phyloP scores from a whole-genome alignment of 257 asterid genomes.

The Mentha longifolia region DNA sequence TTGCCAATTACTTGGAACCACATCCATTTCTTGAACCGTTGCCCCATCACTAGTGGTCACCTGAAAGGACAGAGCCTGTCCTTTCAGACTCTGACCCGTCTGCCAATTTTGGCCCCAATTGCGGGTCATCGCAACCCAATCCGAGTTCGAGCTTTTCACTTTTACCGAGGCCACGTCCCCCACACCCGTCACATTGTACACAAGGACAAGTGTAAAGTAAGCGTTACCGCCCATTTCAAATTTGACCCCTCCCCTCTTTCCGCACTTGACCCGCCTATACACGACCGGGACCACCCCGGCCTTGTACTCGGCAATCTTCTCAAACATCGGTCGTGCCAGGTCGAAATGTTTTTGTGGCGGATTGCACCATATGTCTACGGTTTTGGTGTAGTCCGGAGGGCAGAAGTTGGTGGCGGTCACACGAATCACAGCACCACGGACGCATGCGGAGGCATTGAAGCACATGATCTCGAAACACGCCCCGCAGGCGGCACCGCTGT shows the following conservation, averaged over 20 bases:
- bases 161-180: slow-evolving; percentile 42
- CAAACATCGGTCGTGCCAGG: slow-evolving; percentile 39
- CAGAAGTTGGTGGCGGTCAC: slow-evolving; percentile 55
- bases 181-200: slow-evolving; percentile 49
- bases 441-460: slow-evolving; percentile 32
- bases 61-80: slow-evolving; percentile 32
- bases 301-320: slow-evolving; percentile 38
- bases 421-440: slow-evolving; percentile 13
- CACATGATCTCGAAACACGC: slow-evolving; percentile 54
- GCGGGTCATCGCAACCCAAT: slow-evolving; percentile 37
- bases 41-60: slow-evolving; percentile 36
- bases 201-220: slow-evolving; percentile 33
- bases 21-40: slow-evolving; percentile 19
- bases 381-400: slow-evolving; percentile 45
- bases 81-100: neutral
- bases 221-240: slow-evolving; percentile 46
- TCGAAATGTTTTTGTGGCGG: slow-evolving; percentile 48
- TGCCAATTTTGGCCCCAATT: slow-evolving; percentile 60
- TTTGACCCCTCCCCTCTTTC: slow-evolving; percentile 40
- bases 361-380: slow-evolving; percentile 44
- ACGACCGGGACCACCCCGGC: slow-evolving; percentile 50
- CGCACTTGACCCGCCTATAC: slow-evolving; percentile 39
- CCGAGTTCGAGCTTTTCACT: slow-evolving; percentile 32
- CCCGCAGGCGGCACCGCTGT: slow-evolving; percentile 44
- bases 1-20: slow-evolving; percentile 35